Evolutionary conservation across 1,284 basidiomycete species (phyloP).

Genomic region (Coniferiporia sulphurascens): DNA sequence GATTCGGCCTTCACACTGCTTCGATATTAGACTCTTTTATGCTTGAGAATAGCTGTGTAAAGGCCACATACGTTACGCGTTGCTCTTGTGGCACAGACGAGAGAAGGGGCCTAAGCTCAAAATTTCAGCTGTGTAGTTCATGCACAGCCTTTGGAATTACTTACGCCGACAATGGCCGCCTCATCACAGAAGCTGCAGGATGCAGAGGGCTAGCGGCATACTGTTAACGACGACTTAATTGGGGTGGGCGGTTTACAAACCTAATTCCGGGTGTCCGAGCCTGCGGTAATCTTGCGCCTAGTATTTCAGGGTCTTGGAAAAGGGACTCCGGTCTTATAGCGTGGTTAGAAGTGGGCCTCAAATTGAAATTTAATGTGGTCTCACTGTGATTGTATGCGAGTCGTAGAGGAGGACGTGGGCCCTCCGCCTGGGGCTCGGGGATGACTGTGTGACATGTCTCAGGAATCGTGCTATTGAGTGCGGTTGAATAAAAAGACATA

Average conservation of each 20-base stretch:
- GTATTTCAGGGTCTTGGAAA: conserved; percentile 20
- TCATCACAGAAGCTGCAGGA: background rate
- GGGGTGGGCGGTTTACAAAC: conserved; percentile 23
- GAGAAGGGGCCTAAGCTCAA: conserved; percentile 6
- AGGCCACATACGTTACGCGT: background rate
- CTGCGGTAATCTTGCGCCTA: conserved; percentile 29
- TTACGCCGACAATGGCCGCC: conserved; percentile 8
- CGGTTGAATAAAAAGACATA: conserved; percentile 24
- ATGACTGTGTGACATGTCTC: background rate
- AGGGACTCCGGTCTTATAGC: background rate
- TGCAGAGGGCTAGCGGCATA: background rate
- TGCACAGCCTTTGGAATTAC: background rate
- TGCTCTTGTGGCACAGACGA: conserved; percentile 3
- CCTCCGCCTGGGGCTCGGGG: conserved; percentile 6
- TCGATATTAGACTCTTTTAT: background rate
- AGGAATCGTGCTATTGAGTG: background rate
- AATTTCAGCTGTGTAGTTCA: background rate
- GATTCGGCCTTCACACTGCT: conserved; percentile 13
- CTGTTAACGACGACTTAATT: conserved; percentile 6
- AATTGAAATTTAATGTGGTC: conserved; percentile 22
- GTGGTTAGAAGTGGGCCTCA: conserved; percentile 9
- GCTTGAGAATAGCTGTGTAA: background rate
- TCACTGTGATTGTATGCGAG: conserved; percentile 20
- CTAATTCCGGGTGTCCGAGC: conserved; percentile 54
- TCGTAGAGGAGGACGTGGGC: background rate